phyloP scores from a whole-genome alignment of 1,284 basidiomycete genomes.

The Moesziomyces antarcticus region DNA sequence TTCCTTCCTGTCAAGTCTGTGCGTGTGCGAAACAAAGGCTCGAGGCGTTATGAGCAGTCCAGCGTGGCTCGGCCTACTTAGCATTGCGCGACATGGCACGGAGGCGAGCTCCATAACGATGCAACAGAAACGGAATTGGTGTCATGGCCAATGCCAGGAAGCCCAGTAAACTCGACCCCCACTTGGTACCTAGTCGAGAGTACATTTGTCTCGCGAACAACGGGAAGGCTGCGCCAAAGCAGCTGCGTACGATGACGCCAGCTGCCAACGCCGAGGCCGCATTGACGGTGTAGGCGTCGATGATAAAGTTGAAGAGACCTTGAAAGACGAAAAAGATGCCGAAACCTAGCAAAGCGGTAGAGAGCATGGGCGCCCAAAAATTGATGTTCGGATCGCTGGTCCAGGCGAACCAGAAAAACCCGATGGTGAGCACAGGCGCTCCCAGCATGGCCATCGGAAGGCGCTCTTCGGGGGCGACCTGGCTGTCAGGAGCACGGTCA shows the following conservation, averaged over 20 bases:
- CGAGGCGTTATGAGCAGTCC: neutral
- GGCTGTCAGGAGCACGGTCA: constrained; percentile 24
- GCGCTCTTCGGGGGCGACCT: constrained; percentile 52
- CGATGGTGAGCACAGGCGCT: constrained; percentile 64
- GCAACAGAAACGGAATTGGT: constrained; percentile 74
- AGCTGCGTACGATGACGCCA: constrained; percentile 76
- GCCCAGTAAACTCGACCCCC: constrained; percentile 78
- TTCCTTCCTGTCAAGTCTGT: too few species aligned
- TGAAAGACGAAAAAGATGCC: constrained; percentile 73
- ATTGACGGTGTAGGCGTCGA: constrained; percentile 71
- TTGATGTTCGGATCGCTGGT: constrained; percentile 49
- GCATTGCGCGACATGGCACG: constrained; percentile 46
- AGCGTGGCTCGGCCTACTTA: neutral
- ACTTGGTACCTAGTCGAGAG: constrained; percentile 75
- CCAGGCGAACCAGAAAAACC: constrained; percentile 68
- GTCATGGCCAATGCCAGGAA: constrained; percentile 77
- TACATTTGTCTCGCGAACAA: constrained; percentile 72
- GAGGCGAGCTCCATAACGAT: constrained; percentile 69
- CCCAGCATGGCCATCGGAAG: constrained; percentile 53
- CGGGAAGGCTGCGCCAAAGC: constrained; percentile 73
- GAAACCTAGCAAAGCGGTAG: constrained; percentile 69
- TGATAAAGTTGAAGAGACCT: constrained; percentile 69
- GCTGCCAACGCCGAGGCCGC: constrained; percentile 73
- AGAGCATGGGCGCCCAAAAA: constrained; percentile 70
- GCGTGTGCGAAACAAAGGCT: too few species aligned